phyloP scores from a whole-genome alignment of 139 green algal species.

The Auxenochlorella pyrenoidosa region DNA sequence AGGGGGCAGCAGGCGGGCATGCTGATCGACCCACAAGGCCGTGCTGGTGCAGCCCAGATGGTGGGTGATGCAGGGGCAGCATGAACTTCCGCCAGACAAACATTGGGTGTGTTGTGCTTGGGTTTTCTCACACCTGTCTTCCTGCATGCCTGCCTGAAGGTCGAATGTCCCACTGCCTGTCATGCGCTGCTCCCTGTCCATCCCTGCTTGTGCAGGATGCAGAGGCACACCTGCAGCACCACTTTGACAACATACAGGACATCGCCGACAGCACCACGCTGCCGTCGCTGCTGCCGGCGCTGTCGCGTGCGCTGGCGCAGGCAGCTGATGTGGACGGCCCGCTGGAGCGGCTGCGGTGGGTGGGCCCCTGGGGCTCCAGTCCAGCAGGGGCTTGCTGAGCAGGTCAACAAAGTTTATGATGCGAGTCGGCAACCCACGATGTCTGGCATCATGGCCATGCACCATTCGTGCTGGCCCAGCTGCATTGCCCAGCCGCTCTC shows the following conservation, averaged over 20 bases:
- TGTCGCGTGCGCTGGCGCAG: conserved; percentile 47
- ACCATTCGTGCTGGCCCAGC: too few relatives aligned
- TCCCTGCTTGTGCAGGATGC: conserved; percentile 12
- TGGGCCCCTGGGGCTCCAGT: neutral
- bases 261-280: conserved; percentile 78
- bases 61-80: neutral
- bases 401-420: too few relatives aligned
- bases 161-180: too few relatives aligned
- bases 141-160: too few relatives aligned
- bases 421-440: too few relatives aligned
- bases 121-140: too few relatives aligned
- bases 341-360: conserved; percentile 53
- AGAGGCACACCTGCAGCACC: conserved; percentile 49
- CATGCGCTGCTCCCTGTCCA: too few relatives aligned
- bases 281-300: conserved; percentile 66
- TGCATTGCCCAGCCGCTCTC: too few relatives aligned
- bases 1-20: neutral
- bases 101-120: too few relatives aligned
- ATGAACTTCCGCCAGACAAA: too few relatives aligned
- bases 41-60: neutral
- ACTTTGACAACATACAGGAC: conserved; percentile 79
- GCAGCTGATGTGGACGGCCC: conserved; percentile 55
- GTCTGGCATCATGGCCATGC: too few relatives aligned
- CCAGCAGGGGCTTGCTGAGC: too few relatives aligned
- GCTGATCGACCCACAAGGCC: conserved; percentile 18